Evolutionary conservation across 2,329 filamentous ascomycete genomes (phyloP), one percentile per base, ranked within the genome.

Genomic region (Gyromitra esculenta): DNA sequence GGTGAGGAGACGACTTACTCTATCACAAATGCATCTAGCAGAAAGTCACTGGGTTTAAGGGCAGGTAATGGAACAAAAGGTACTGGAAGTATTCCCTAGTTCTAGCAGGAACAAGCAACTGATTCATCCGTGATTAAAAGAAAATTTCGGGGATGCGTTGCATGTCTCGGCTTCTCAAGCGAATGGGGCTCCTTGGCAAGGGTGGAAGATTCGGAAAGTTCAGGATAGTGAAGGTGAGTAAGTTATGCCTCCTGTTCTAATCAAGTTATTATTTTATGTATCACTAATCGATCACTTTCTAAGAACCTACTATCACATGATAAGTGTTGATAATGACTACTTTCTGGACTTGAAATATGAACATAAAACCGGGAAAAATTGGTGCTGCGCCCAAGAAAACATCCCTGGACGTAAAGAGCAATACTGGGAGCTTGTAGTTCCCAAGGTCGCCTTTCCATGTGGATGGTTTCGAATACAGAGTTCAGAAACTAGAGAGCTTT

Each of bases 381-480:
- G 50, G 48, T 41, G 64, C n/a, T 0, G 41, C 11, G 11, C 5
- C 5, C 21, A 60, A 57, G 0, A 0, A 60, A 15, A 9, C 4
- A 1, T 18, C 3, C 11, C 39, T 48, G 8, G 13, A 5, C 39
- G 54, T 8, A 5, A 6, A 25, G 4, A 59, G 18, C 25, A 48
- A 37, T 39, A 13, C 37, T 68, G 66, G 66, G 54, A 41, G 7
- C 18, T 69, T 13, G 41, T 60, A 4, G 5, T 41, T n/a, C 66
- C 66, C 1, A 59, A 59, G 13, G 25, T 60, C 21, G 54, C 41
- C 41, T 59, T 69, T 60, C 66, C 66, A 9, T 59, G 41, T 6
- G 66, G 66, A 25, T 69, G 54, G 54, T 21, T 69, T 11, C 41
- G 50, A 8, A 59, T 69, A 37, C 66, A 60, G 54, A 60, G 50